phyloP scores from a whole-genome alignment of 202 grass and related monocot species.

The Zoysia matrella region DNA sequence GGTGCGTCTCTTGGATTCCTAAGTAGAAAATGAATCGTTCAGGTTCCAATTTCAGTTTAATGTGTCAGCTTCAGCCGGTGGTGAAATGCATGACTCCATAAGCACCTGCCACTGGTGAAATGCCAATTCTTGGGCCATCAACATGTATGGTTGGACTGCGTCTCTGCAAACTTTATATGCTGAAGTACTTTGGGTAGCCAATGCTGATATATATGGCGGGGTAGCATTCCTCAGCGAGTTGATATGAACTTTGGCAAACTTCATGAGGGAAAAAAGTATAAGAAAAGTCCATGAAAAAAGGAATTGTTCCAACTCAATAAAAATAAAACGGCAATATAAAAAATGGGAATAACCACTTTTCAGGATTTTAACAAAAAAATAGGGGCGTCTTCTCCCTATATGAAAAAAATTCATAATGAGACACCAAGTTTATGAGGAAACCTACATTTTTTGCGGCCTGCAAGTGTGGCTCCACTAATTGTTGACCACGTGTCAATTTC shows the following conservation, averaged over 20 bases:
- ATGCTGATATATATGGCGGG: not conserved
- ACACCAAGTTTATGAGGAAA: not conserved
- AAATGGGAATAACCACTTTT: not conserved
- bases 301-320: not conserved
- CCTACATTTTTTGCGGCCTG: constrained; percentile 47
- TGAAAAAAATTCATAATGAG: not conserved
- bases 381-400: not conserved
- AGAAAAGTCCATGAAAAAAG: not conserved
- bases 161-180: constrained; percentile 46
- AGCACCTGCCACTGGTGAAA: constrained; percentile 55
- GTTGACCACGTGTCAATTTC: constrained; percentile 34
- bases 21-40: not conserved
- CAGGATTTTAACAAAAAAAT: not conserved
- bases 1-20: constrained; percentile 52
- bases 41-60: not conserved
- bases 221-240: constrained; percentile 3
- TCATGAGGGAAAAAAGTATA: constrained; percentile 6
- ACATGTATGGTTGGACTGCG: constrained; percentile 27
- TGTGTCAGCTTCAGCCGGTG: not conserved
- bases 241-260: constrained; percentile 33
- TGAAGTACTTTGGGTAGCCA: constrained; percentile 14
- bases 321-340: not conserved
- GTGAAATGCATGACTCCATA: not conserved
- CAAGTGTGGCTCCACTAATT: constrained; percentile 51
- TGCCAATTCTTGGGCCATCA: constrained; percentile 25